Base-by-base conservation (phyloP, 2,329 filamentous ascomycete species). In the Alternaria consortialis region DNA sequence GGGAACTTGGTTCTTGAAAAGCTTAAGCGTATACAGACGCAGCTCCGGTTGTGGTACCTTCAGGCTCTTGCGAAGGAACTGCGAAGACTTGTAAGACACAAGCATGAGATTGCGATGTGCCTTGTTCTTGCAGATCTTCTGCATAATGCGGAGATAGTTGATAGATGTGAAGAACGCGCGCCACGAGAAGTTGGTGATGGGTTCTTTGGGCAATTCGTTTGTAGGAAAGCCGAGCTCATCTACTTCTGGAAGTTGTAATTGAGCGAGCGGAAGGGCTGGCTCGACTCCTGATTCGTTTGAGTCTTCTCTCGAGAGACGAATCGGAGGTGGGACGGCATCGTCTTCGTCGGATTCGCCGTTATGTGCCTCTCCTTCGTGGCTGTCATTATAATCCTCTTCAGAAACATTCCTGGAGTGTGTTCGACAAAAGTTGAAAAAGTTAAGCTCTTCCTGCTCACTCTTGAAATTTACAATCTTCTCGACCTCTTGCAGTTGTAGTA, bases 1-100 rank as follows among this genome's bases (percentile, higher is more conserved):
- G 1, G 95, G 95, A 5, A 99, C 95, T 79, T 99, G 95, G 62
- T 93, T 95, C 80, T 99, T 99, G 88, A 98, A 98, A 0, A 99
- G 86, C 80, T 99, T 99, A 69, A 99, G 87, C 0, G 95, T 97
- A 82, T 98, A 98, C 43, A 97, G 88, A 6, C 95, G 89, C 40
- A 99, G 85, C 72, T 93, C 87, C 2, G 90, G 90, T 73, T 99
- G 93, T 0, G 94, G 94, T 23, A 97, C 91, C 69, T 95, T 94
- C 15, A 99, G 87, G 6, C 91, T 90, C 79, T 97, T 97, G 71
- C 93, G 91, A 27, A 99, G 86, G 70, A 97, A 97, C 60, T 92
- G 93, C 58, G 90, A 93, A 48, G 91, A 95, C 80, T 98, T 98
- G 84, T 97, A 98, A 74, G 94, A 92, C 36, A 99, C 94, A 53